Evolutionary conservation across 345 rosid species (phyloP), one percentile per base, ranked within the genome.

Genomic region (Arabidopsis suecica): DNA sequence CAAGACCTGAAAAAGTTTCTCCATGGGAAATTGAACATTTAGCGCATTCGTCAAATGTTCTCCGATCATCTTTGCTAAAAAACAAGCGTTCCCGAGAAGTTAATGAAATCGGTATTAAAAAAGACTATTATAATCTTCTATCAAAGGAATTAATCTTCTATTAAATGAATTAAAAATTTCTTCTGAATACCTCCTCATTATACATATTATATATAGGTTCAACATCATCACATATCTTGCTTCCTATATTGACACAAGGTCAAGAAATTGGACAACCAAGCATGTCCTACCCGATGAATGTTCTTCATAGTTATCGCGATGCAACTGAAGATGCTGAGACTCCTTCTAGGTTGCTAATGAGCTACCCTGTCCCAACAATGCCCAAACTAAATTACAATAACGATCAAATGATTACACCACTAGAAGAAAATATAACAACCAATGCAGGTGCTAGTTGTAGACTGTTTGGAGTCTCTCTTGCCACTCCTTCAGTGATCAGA

Each of bases 1-100:
- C 59, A 61, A 83, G 87, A 76, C 90, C 90, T 23, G 80, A 82
- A 18, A 79, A 82, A 59, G 84, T 86, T 76, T 88, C 90, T 44
- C 83, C 86, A 30, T 88, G 90, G 90, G 86, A 88, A 28, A 83
- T 86, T 33, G 83, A 88, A 64, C 82, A 82, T 58, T 79, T 81
- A 41, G 38, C 62, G 22, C 50, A 80, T 44, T 78, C 86, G 48
- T 65, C 83, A 54, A 14, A 14, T 2, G 7, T 9, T 53, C 4
- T 3, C 10, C 6, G 54, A 0, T 40, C 51, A 14, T 0, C 4
- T 14, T 23, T 51, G 5, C n/a, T 40, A 0, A 68, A 54, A 2
- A 28, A 14, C 2, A 68, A 68, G 11, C 38, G 16, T 40, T 30
- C 5, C 1, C 6, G 14, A 6, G 10, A 37, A 37, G 5, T 3